A percentile compares a stretch with the other conserved stretches of the same genome.
Conservation (phyloP, 225 moss, liverwort and hornwort genomes). For the Anthoceros angustus region DNA sequence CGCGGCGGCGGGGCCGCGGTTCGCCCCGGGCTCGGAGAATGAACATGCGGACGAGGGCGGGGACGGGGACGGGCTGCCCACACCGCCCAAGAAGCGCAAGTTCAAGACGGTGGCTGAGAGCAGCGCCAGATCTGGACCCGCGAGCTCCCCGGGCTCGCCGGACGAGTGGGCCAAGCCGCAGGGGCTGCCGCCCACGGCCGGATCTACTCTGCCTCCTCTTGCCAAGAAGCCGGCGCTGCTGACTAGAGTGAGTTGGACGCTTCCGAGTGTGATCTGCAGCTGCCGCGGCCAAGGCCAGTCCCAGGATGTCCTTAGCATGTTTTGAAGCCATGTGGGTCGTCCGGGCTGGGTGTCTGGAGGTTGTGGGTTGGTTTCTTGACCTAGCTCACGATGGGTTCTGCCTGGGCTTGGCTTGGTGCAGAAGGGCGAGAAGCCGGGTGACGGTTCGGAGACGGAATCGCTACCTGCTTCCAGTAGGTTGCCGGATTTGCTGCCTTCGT, state of each 20-base stretch:
- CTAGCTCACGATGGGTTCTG: too few relatives aligned
- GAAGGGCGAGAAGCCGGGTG: too few relatives aligned
- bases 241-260: conserved; percentile 33
- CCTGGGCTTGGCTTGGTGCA: too few relatives aligned
- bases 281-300: background rate
- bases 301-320: background rate
- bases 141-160: background rate
- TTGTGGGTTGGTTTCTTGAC: too few relatives aligned
- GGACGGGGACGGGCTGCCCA: conserved; percentile 6
- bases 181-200: conserved; percentile 9
- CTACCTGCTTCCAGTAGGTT: too few relatives aligned
- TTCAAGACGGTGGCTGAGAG: conserved; percentile 82
- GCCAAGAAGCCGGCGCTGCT: conserved; percentile 52
- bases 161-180: background rate
- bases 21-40: too few relatives aligned
- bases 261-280: background rate
- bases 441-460: too few relatives aligned
- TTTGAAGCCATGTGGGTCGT: too few relatives aligned
- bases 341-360: too few relatives aligned
- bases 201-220: conserved; percentile 34
- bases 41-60: background rate
- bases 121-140: conserved; percentile 19
- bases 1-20: background rate
- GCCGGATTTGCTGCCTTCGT: too few relatives aligned
- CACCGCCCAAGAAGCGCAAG: conserved; percentile 96